Evolutionary conservation across 148 eudicot genomes (phyloP).

Genomic region (Rhododendron henanense): DNA sequence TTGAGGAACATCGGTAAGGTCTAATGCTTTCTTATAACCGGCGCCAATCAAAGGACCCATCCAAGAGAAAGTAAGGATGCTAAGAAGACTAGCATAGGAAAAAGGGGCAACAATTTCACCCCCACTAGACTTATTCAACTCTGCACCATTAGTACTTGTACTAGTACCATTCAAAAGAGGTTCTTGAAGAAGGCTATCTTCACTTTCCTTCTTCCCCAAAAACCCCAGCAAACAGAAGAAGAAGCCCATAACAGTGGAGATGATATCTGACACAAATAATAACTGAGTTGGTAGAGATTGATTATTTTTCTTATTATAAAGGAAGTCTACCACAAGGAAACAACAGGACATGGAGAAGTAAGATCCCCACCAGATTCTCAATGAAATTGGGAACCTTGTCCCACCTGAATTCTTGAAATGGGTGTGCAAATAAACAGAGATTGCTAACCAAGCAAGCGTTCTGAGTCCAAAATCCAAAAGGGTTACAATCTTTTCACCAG

Average conservation of each 20-base stretch:
- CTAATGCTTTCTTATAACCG: slow-evolving; percentile 45
- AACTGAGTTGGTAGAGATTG: slow-evolving; percentile 7
- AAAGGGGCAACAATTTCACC: slow-evolving; percentile 29
- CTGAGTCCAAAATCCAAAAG: no score
- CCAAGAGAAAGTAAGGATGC: slow-evolving; percentile 47
- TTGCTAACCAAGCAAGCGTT: no score
- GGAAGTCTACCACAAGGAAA: no score
- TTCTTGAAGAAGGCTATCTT: slow-evolving; percentile 26
- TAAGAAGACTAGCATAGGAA: slow-evolving; percentile 34
- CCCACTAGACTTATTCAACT: slow-evolving; percentile 13
- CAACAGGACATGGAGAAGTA: no score
- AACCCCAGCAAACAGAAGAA: slow-evolving; percentile 33
- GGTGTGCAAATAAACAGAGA: no score
- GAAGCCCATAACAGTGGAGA: slow-evolving; percentile 32
- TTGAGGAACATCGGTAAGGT: slow-evolving; percentile 57
- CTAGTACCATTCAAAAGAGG: slow-evolving; percentile 44
- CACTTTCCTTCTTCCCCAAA: slow-evolving; percentile 28
- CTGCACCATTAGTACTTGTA: neutral
- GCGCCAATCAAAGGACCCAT: slow-evolving; percentile 34
- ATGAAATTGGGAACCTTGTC: no score
- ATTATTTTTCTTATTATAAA: no score
- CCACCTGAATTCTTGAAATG: no score
- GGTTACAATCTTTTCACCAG: no score
- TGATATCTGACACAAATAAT: slow-evolving; percentile 33
- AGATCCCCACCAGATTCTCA: no score